Base-by-base conservation (phyloP, 345 rosid genomes). In the Litchi chinensis region DNA sequence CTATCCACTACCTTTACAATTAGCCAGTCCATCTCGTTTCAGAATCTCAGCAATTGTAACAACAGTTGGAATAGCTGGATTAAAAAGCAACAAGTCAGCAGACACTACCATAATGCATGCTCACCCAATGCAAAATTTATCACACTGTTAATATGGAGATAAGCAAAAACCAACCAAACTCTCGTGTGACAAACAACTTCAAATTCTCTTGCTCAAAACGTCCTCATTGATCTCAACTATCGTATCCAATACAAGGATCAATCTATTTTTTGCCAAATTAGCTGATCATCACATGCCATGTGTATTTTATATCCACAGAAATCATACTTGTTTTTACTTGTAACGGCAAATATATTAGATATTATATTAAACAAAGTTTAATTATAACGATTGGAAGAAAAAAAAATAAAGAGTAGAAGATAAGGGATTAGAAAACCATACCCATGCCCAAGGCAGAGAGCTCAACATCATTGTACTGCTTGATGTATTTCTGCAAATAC, bases 381-480 rank as follows among this genome's bases (percentile, higher is more conserved):
- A 41, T 15, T 1, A 46, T 44, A 22, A 48, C 10, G 13, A 43
- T 44, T 69, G 50, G 15, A 2, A 21, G 41, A 2, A 13, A 24
- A 41, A 10, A 41, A 10, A 10, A 77, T 11, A 26, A 46, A 16
- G 1, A 24, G 2, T 3, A 8, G 41, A 1, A 75, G 32, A 15
- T 11, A 43, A 24, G 28, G 19, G 71, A 6, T 60, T 19, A 52
- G 79, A 75, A 21, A 64, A 50, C 11, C 60, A 59, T 85, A 85
- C 88, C 88, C 88, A 82, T 85, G 71, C 88, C 85, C 65, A 85
- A 71, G 68, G 70, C 85, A 50, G 82, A 68, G 52, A 85, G 88
- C 78, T 85, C 86, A 68, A 85, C 76, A 16, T 76, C 69, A 73
- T 80, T 78, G 84, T 68, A 68, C 82, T 82, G 80, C 66, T 72